Conservation (phyloP, 495 filamentous ascomycete genomes). For the Penicillium coffeae region DNA sequence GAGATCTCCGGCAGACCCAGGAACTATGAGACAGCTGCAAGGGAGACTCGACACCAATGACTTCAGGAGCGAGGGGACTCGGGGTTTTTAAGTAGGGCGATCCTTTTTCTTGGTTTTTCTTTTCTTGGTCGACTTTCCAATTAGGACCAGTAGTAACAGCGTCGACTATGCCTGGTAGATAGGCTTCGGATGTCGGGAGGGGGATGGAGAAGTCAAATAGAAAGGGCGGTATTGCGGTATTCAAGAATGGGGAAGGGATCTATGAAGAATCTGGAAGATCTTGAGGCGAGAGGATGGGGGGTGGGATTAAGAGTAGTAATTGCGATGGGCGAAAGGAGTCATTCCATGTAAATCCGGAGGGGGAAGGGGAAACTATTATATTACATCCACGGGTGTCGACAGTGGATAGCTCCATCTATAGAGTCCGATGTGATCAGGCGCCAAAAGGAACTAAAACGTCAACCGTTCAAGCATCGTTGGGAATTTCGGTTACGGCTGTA, state of each 20-base stretch:
- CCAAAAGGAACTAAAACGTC: conserved; percentile 34
- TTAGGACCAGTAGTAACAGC: too few relatives aligned
- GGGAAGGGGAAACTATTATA: conserved; percentile 35
- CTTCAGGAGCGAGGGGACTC: background rate
- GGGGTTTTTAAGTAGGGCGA: conserved; percentile 1
- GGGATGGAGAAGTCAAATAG: too few relatives aligned
- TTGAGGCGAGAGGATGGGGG: background rate
- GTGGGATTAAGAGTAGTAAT: conserved; percentile 5
- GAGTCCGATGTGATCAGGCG: conserved; percentile 40
- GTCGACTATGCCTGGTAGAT: too few relatives aligned
- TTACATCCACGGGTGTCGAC: conserved; percentile 24
- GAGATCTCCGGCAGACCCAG: conserved; percentile 14
- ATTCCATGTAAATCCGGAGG: conserved; percentile 18
- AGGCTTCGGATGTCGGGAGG: too few relatives aligned
- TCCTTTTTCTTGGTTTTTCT: background rate
- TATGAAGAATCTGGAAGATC: conserved; percentile 28
- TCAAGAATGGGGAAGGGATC: conserved; percentile 25
- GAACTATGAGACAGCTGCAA: conserved; percentile 26
- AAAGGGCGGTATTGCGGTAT: conserved; percentile 9
- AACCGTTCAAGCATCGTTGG: conserved; percentile 33
- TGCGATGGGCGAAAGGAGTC: conserved; percentile 16
- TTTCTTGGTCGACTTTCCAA: background rate
- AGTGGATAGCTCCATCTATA: conserved; percentile 39
- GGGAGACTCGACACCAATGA: conserved; percentile 16
- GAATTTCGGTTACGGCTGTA: conserved; percentile 46